Conservation (phyloP, 495 filamentous ascomycete genomes). For the Lentithecium fluviatile region DNA sequence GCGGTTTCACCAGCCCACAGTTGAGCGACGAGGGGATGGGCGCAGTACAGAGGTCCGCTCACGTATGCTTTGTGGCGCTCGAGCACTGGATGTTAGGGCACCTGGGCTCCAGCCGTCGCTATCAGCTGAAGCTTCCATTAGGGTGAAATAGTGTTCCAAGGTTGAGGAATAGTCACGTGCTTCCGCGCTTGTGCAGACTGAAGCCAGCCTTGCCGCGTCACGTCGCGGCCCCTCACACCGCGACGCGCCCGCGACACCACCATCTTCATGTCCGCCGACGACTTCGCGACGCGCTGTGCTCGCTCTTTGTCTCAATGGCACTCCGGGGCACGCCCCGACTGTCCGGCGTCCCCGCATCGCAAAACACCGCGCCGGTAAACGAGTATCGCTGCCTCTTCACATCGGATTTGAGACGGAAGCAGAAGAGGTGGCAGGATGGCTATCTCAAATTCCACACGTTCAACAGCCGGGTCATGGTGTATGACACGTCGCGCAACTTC, state of each 20-base stretch:
- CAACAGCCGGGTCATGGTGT: conserved; percentile 89
- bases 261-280: not conserved
- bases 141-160: too few relatives aligned
- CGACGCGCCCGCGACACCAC: not conserved
- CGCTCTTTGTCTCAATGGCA: conserved; percentile 41
- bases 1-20: not conserved
- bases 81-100: not conserved
- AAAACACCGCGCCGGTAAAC: conserved; percentile 66
- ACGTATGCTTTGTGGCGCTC: not conserved
- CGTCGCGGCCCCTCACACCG: not conserved
- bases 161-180: not conserved
- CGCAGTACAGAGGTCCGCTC: not conserved
- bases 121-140: too few relatives aligned
- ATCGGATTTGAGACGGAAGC: conserved; percentile 77
- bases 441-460: conserved; percentile 82
- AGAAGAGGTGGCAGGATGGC: conserved; percentile 93
- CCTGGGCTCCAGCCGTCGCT: too few relatives aligned
- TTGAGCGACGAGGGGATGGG: not conserved
- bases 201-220: not conserved
- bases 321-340: conserved; percentile 38
- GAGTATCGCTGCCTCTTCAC: conserved; percentile 86
- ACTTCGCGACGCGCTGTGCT: conserved; percentile 10
- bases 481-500: conserved; percentile 74
- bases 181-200: not conserved
- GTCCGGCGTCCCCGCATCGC: conserved; percentile 31